phyloP scores from a whole-genome alignment of 2,329 filamentous ascomycete species.

The Beauveria scarabaeidicola region DNA sequence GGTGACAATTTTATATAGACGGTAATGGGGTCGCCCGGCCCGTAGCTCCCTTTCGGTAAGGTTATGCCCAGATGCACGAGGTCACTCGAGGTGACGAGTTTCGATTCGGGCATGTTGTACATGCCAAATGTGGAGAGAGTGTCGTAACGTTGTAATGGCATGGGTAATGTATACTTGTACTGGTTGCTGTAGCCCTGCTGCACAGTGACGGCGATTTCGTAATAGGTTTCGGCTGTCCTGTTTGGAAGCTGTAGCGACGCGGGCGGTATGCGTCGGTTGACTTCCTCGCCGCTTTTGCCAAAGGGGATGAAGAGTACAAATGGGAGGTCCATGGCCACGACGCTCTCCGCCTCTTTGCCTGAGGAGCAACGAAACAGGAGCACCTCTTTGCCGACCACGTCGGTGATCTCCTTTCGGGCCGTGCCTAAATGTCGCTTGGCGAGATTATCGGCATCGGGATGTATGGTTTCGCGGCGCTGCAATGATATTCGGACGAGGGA shows the following conservation, averaged over 20 bases:
- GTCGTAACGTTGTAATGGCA: constrained; percentile 88
- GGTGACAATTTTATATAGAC: constrained; percentile 93
- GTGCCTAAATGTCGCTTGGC: constrained; percentile 87
- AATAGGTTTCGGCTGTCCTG: constrained; percentile 92
- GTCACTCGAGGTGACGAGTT: constrained; percentile 79
- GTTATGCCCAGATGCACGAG: constrained; percentile 87
- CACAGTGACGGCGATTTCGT: constrained; percentile 91
- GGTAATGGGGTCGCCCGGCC: constrained; percentile 86
- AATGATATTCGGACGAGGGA: constrained; percentile 92
- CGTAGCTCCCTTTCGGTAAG: constrained; percentile 91
- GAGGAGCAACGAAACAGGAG: constrained; percentile 79
- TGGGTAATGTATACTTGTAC: constrained; percentile 83
- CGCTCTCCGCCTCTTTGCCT: constrained; percentile 76
- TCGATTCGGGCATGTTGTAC: constrained; percentile 94
- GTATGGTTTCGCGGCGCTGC: constrained; percentile 89
- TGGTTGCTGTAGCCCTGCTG: constrained; percentile 83
- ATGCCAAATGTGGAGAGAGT: constrained; percentile 97
- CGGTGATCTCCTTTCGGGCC: constrained; percentile 80
- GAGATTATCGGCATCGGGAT: constrained; percentile 89
- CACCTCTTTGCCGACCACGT: constrained; percentile 93
- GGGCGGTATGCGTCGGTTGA: constrained; percentile 80
- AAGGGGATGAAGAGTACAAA: constrained; percentile 98
- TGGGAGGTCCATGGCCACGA: constrained; percentile 92
- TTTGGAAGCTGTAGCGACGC: constrained; percentile 85
- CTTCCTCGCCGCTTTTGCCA: constrained; percentile 82